phyloP scores from a whole-genome alignment of 73 alveolate genomes.

The Halteria grandinella region DNA sequence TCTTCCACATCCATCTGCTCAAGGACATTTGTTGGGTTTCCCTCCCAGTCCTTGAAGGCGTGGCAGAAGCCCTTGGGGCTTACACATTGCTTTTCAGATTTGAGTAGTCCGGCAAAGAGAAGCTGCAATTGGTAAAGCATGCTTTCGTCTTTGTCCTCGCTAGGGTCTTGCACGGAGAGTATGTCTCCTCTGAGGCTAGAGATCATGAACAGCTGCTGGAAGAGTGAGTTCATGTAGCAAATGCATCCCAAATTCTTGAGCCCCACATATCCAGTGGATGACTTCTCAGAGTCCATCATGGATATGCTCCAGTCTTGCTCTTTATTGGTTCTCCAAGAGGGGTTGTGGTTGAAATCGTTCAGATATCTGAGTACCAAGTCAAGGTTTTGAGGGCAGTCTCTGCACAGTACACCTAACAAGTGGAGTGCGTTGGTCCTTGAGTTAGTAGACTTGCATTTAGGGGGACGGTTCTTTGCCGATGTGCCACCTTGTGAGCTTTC shows the following conservation, averaged over 20 bases:
- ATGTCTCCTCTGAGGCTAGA: slow-evolving; percentile 79
- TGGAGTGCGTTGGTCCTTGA: slow-evolving; percentile 52
- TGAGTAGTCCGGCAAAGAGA: slow-evolving; percentile 70
- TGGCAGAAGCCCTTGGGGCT: slow-evolving; percentile 90
- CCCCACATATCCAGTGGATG: slow-evolving; percentile 81
- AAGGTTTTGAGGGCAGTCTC: slow-evolving; percentile 62
- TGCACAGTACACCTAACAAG: slow-evolving; percentile 50
- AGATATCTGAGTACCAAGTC: slow-evolving; percentile 29
- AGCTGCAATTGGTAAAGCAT: slow-evolving; percentile 70
- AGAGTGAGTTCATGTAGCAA: slow-evolving; percentile 89
- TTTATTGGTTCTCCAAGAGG: slow-evolving; percentile 71
- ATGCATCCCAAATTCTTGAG: slow-evolving; percentile 90
- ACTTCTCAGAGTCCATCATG: slow-evolving; percentile 59
- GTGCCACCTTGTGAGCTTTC: slow-evolving; percentile 71
- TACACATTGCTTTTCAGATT: slow-evolving; percentile 80
- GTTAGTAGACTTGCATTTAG: slow-evolving; percentile 65
- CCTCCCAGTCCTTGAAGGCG: slow-evolving; percentile 92
- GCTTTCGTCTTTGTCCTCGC: slow-evolving; percentile 53
- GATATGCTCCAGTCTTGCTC: slow-evolving; percentile 63
- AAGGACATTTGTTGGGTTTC: slow-evolving; percentile 81
- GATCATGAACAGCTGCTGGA: slow-evolving; percentile 82
- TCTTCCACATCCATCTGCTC: slow-evolving; percentile 97
- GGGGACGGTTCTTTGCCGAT: slow-evolving; percentile 53
- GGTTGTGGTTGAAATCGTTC: slow-evolving; percentile 29
- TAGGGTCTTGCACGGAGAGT: slow-evolving; percentile 49